A percentile compares a stretch with the other conserved stretches of the same genome.
Evolutionary conservation across 495 filamentous ascomycete species (phyloP).

Genomic region (Cladorrhinum samala): DNA sequence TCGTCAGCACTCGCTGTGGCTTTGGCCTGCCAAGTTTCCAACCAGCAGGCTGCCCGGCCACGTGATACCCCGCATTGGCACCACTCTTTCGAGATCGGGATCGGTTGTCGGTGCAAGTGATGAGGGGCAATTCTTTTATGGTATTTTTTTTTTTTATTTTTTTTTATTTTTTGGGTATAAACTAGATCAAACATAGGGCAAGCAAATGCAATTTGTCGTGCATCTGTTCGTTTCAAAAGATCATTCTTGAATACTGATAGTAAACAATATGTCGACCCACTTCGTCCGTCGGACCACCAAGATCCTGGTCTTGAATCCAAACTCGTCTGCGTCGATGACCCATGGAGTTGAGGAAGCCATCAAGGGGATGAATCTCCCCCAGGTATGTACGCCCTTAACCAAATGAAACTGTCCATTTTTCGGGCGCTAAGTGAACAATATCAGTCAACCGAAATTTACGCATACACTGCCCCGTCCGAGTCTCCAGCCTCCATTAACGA

Average conservation of each 20-base stretch:
- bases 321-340: constrained; percentile 81
- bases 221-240: no score
- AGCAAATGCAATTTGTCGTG: no score
- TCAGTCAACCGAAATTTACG: constrained; percentile 37
- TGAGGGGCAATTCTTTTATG: background rate
- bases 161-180: no score
- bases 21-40: constrained; percentile 14
- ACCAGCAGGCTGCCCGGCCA: constrained; percentile 7
- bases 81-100: background rate
- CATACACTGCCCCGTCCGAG: constrained; percentile 47
- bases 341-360: constrained; percentile 62
- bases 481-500: constrained; percentile 62
- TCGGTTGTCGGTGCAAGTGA: background rate
- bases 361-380: constrained; percentile 40
- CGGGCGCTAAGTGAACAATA: no score
- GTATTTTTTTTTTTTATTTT: background rate
- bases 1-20: constrained; percentile 10
- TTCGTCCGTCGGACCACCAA: constrained; percentile 28
- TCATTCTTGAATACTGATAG: no score
- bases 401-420: no score
- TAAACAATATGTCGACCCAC: constrained; percentile 23
- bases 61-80: constrained; percentile 34
- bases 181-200: no score
- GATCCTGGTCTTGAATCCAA: constrained; percentile 87
- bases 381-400: constrained; percentile 25